Percentiles rank a stretch among this genome's conserved stretches.
Conservation (phyloP, 139 green algal genomes). For the Deuterostichococcus epilithicus region DNA sequence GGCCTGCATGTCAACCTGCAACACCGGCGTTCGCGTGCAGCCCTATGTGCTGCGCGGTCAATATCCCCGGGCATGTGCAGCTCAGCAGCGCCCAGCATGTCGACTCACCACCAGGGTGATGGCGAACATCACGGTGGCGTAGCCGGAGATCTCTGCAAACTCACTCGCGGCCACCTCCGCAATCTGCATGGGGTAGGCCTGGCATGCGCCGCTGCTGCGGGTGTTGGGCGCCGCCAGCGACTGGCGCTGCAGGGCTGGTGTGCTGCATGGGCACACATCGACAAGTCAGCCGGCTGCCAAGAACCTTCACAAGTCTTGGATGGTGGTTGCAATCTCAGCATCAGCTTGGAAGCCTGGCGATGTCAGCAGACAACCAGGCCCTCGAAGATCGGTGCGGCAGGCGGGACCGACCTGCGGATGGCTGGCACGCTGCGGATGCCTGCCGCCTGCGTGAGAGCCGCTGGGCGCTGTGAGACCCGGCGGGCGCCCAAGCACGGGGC, state of each 20-base stretch:
- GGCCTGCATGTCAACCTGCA: neutral
- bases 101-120: slow-evolving; percentile 82
- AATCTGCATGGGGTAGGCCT: slow-evolving; percentile 65
- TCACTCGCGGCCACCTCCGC: slow-evolving; percentile 76
- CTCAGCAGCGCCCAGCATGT: no score
- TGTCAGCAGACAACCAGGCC: no score
- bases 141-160: slow-evolving; percentile 72
- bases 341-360: no score
- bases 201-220: slow-evolving; percentile 6
- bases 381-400: no score
- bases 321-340: no score
- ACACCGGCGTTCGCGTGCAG: neutral
- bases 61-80: no score
- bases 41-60: neutral
- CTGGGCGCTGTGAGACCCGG: neutral
- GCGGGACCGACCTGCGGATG: neutral
- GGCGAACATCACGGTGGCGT: slow-evolving; percentile 70
- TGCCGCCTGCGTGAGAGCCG: neutral
- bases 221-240: neutral
- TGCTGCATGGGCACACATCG: neutral
- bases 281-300: no score
- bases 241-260: neutral
- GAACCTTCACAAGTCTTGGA: no score
- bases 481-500: neutral
- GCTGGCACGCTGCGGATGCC: neutral